These are phyloP conservation scores for Hapsidospora chrysogenum DNA, from an alignment of 495 filamentous ascomycete species.

Conservation along the genomic window DNA sequence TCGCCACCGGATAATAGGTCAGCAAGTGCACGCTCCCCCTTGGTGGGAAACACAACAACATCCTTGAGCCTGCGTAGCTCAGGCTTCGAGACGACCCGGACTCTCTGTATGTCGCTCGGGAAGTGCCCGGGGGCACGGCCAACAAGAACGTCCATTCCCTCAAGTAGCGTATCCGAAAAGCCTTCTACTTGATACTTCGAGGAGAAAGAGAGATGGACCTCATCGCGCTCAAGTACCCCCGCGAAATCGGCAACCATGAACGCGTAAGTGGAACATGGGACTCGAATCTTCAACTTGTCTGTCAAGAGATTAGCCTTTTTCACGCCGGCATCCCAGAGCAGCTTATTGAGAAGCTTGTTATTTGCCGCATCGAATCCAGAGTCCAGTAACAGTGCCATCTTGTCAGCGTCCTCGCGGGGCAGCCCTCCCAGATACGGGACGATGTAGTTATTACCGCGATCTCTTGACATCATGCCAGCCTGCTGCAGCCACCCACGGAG, in stretches of 20 bases:
- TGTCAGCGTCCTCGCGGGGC: conserved; percentile 33
- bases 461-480: conserved; percentile 17
- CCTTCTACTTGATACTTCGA: conserved; percentile 39
- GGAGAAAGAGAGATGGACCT: conserved; percentile 72
- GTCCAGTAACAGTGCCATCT: conserved; percentile 37
- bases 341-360: conserved; percentile 40
- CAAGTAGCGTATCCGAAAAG: conserved; percentile 41
- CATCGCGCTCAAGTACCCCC: conserved; percentile 49
- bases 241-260: conserved; percentile 73
- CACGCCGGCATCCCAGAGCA: conserved; percentile 35
- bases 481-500: conserved; percentile 41
- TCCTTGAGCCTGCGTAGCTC: conserved; percentile 66
- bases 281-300: conserved; percentile 49
- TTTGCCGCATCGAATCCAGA: conserved; percentile 47
- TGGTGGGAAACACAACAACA: conserved; percentile 69
- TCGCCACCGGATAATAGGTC: conserved; percentile 81
- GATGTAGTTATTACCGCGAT: conserved; percentile 13
- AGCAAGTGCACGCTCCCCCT: conserved; percentile 54
- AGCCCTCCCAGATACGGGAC: conserved; percentile 31
- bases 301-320: conserved; percentile 37
- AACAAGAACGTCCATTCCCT: conserved; percentile 64
- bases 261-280: conserved; percentile 59
- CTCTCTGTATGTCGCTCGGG: conserved; percentile 69
- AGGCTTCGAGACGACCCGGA: conserved; percentile 36
- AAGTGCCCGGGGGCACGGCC: conserved; percentile 70